Evolutionary conservation across 208 protist species (phyloP).

Genomic region (Leishmania aethiopica): DNA sequence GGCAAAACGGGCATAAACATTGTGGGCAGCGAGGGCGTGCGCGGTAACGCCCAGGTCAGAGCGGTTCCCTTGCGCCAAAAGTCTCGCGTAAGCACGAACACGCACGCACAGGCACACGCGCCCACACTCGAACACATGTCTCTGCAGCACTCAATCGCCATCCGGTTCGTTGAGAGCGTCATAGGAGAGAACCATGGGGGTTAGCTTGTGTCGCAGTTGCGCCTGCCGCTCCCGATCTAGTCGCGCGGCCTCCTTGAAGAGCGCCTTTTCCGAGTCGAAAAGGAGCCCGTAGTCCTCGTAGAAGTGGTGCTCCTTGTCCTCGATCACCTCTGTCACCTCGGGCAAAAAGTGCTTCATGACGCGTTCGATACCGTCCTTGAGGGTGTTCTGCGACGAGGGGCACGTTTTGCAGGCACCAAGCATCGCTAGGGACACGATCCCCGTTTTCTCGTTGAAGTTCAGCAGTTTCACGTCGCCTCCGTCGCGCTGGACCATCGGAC

Average conservation of each 20-base stretch:
- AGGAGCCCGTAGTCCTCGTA: conserved; percentile 84
- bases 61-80: not conserved
- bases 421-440: conserved; percentile 91
- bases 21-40: too few species aligned
- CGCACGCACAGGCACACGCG: not conserved
- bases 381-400: conserved; percentile 87
- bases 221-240: conserved; percentile 57
- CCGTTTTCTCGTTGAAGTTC: conserved; percentile 84
- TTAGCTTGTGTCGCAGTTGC: conserved; percentile 51
- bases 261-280: conserved; percentile 78
- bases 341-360: conserved; percentile 94
- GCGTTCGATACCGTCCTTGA: conserved; percentile 92
- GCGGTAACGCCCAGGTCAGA: not conserved
- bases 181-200: conserved; percentile 68
- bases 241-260: conserved; percentile 73
- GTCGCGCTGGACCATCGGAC: conserved; percentile 94
- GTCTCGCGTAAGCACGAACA: too few species aligned
- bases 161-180: conserved; percentile 85
- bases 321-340: conserved; percentile 82
- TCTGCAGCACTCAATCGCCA: conserved; percentile 43
- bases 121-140: not conserved
- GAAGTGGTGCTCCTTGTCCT: conserved; percentile 76
- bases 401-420: conserved; percentile 91
- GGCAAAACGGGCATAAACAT: not conserved
- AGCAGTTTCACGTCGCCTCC: conserved; percentile 92